Evolutionary conservation across 2,329 filamentous ascomycete genomes (phyloP).

Genomic region (Dothistroma pini): DNA sequence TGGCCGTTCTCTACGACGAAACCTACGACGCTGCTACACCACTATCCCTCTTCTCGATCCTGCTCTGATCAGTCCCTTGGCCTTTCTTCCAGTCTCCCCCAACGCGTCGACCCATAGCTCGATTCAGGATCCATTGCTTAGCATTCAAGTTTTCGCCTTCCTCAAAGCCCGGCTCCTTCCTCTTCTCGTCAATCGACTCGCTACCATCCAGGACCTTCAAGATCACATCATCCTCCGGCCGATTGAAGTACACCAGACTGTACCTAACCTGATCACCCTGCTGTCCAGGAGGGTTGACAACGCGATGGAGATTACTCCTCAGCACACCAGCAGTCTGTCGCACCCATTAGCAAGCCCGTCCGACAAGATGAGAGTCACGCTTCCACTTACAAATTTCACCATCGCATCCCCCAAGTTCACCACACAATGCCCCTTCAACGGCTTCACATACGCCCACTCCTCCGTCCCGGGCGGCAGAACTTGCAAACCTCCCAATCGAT

Average conservation of each 20-base stretch:
- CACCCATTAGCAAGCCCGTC: background rate
- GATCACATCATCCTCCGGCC: constrained; percentile 49
- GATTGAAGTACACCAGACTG: constrained; percentile 54
- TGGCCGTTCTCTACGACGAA: background rate
- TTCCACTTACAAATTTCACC: background rate
- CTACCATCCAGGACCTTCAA: constrained; percentile 39
- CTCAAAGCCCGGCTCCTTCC: constrained; percentile 19
- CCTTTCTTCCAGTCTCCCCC: constrained; percentile 19
- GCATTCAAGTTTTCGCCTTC: constrained; percentile 28
- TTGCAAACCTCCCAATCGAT: constrained; percentile 54
- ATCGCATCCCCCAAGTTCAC: constrained; percentile 50
- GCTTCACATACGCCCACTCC: constrained; percentile 53
- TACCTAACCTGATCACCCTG: constrained; percentile 46
- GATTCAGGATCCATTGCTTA: constrained; percentile 40
- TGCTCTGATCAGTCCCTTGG: constrained; percentile 19
- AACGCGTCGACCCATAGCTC: constrained; percentile 34
- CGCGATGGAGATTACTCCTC: constrained; percentile 42
- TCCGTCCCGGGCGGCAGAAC: constrained; percentile 38
- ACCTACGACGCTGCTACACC: constrained; percentile 7
- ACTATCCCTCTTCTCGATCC: constrained; percentile 18
- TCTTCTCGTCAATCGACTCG: constrained; percentile 28
- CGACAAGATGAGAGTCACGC: background rate
- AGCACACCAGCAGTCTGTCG: constrained; percentile 33
- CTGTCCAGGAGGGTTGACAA: constrained; percentile 47
- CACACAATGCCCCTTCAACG: constrained; percentile 47